These are phyloP conservation scores for Candida oleophila DNA, from an alignment of 805 yeast species.

Conservation along the genomic window DNA sequence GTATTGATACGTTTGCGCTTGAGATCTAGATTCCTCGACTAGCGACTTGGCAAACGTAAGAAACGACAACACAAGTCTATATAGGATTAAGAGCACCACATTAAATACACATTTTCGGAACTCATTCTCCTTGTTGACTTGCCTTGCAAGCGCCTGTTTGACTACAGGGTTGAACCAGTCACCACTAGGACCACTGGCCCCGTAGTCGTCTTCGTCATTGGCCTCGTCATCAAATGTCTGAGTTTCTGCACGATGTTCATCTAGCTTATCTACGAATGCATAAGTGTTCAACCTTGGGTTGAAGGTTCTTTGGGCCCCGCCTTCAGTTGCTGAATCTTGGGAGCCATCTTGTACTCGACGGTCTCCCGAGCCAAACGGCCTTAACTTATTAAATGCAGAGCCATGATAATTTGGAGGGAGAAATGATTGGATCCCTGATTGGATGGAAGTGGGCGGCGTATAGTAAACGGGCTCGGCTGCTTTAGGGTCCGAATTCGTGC, in stretches of 20 bases:
- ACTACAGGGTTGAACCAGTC: conserved; percentile 45
- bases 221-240: conserved; percentile 10
- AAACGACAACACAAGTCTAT: not conserved
- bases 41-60: not conserved
- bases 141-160: conserved; percentile 43
- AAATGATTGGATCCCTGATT: conserved; percentile 25
- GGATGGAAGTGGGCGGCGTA: conserved; percentile 27
- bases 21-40: not conserved
- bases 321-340: not conserved
- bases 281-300: not conserved
- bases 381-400: not conserved
- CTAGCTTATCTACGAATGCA: not conserved
- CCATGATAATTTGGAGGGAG: conserved; percentile 22
- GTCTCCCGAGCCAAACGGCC: not conserved
- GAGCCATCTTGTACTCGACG: not conserved
- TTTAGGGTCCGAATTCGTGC: not conserved
- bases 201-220: conserved; percentile 7
- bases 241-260: conserved; percentile 5
- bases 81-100: conserved; percentile 21
- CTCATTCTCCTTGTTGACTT: conserved; percentile 41
- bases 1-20: not conserved
- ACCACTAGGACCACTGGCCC: conserved; percentile 16
- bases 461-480: conserved; percentile 25
- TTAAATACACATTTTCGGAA: conserved; percentile 28
- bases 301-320: not conserved